Evolutionary conservation across 768 basidiomycete species (phyloP), one percentile per base, ranked within the genome.

Genomic region (Trametes meyenii): DNA sequence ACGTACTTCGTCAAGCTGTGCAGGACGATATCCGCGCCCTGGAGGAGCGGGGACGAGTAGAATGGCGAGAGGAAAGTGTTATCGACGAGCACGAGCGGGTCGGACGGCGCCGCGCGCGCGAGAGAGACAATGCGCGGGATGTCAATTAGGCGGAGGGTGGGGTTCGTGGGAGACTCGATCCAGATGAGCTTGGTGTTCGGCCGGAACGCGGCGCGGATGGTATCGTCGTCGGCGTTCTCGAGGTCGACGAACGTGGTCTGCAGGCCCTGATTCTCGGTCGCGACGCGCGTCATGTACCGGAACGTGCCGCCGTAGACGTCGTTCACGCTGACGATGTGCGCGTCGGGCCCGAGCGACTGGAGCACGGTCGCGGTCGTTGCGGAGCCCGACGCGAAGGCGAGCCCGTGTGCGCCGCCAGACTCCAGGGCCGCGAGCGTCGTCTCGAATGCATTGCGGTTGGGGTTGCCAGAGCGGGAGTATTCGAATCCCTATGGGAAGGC

Each of bases 121-220:
- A 96, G 76, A 12, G 80, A 70, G 24, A 85, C 81, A 65, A 98
- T 84, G 55, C 85, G 83, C 0, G 80, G 74, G 71, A 98, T 87
- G 69, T 94, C 90, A 40, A 96, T 86, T 39, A 98, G 77, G 17
- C 91, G 86, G 11, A 98, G 86, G 1, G 93, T 93, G 0, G 96
- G 96, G 77, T 98, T 98, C 3, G 96, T 98, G 0, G 95, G 96
- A 0, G 92, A 81, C 75, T 99, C 96, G 66, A 97, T 86, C 94
- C 95, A 98, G 57, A 99, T 83, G 11, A 97, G 79, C 92, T 90
- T 93, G 4, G 96, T 97, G 66, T 96, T 91, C 1, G 82, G 79
- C 26, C 78, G 78, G 58, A 98, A 81, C 0, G 92, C 82, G 2
- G 77, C 77, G n/a, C 85, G 63, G 33, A 97, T 78, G 10, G 83